Base-by-base conservation (phyloP, 2,329 filamentous ascomycete genomes). In the Endocalyx cinctus region DNA sequence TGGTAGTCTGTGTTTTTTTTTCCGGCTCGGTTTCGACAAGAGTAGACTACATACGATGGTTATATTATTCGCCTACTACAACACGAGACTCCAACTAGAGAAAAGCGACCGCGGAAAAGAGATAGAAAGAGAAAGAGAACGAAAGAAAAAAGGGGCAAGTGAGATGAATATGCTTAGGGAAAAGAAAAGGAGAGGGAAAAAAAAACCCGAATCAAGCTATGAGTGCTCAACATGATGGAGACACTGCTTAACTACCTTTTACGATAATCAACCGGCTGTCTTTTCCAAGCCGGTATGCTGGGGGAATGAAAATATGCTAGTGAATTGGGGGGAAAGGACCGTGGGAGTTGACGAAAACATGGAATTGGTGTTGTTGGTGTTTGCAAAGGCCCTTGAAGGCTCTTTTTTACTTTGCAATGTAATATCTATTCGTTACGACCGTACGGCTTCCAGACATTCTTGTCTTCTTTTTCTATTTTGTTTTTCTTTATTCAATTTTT, bases 331-430 rank as follows among this genome's bases (percentile, higher is more conserved):
- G n/a, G n/a, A n/a, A n/a, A n/a, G n/a, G n/a, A n/a, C n/a, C n/a
- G n/a, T n/a, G n/a, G n/a, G n/a, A n/a, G n/a, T n/a, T n/a, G n/a
- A n/a, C n/a, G n/a, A n/a, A n/a, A n/a, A n/a, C n/a, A n/a, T n/a
- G n/a, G n/a, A n/a, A n/a, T n/a, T n/a, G n/a, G n/a, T n/a, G n/a
- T n/a, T n/a, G n/a, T n/a, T n/a, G n/a, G n/a, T n/a, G n/a, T n/a
- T n/a, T n/a, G n/a, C n/a, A n/a, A n/a, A n/a, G n/a, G n/a, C n/a
- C 8, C 20, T 23, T 23, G 51, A 49, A 49, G 55, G 51, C 57
- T 60, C 54, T 61, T 64, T n/a, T n/a, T n/a, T n/a, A n/a, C n/a
- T n/a, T n/a, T 53, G 62, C 59, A 59, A 66, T 70, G 65, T 70
- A 70, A 66, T 70, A 69, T 58, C 59, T 62, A 52, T 56, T 57